Conservation (phyloP, 1,284 basidiomycete species). For the Leccinum subrobustum region DNA sequence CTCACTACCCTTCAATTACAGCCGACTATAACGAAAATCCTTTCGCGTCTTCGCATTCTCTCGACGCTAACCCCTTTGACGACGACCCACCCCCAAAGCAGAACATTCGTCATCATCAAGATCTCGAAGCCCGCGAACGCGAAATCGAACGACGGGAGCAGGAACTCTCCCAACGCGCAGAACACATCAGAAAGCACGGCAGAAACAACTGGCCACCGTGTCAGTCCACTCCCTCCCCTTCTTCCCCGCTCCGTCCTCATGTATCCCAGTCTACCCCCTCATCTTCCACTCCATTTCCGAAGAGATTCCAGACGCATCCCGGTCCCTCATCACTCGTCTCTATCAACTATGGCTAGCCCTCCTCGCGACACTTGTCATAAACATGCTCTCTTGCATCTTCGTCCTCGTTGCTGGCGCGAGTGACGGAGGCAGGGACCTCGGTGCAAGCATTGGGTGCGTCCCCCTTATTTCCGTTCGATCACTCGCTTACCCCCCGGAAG, state of each 20-base stretch:
- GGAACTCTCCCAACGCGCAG: slow-evolving; percentile 64
- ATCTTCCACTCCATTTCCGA: slow-evolving; percentile 90
- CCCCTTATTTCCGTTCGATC: slow-evolving; percentile 27
- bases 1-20: slow-evolving; percentile 15
- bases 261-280: slow-evolving; percentile 78
- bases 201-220: slow-evolving; percentile 90
- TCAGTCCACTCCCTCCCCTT: slow-evolving; percentile 36
- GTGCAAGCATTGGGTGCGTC: slow-evolving; percentile 74
- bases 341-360: slow-evolving; percentile 90
- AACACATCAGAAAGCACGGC: slow-evolving; percentile 77
- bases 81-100: slow-evolving; percentile 52
- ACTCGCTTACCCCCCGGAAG: slow-evolving; percentile 41
- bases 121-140: slow-evolving; percentile 70
- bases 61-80: slow-evolving; percentile 82
- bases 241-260: slow-evolving; percentile 21
- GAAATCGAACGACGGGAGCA: slow-evolving; percentile 79
- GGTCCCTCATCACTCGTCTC: slow-evolving; percentile 78
- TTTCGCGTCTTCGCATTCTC: slow-evolving; percentile 79
- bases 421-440: slow-evolving; percentile 80
- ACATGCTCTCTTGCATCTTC: slow-evolving; percentile 90
- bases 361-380: slow-evolving; percentile 76
- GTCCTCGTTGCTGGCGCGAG: slow-evolving; percentile 75
- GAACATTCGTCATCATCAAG: slow-evolving; percentile 52
- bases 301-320: slow-evolving; percentile 85
- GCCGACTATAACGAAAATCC: slow-evolving; percentile 63